A percentile compares a stretch with the other conserved stretches of the same genome.
These are phyloP conservation scores for Pelagomonas calceolata DNA, from an alignment of 108 stramenopile species.

Conservation along the genomic window DNA sequence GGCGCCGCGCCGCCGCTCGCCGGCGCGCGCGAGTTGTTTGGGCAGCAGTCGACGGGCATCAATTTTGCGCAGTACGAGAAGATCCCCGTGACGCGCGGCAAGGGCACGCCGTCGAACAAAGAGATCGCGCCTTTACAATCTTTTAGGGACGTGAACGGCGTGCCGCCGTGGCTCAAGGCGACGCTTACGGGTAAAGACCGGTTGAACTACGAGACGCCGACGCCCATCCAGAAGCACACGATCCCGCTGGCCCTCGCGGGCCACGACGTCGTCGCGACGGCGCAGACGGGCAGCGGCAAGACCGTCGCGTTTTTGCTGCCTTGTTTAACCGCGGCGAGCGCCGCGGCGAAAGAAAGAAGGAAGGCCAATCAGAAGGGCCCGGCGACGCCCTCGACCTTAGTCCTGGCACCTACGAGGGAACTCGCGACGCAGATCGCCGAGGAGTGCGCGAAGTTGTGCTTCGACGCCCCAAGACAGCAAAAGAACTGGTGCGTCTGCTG, in stretches of 20 bases:
- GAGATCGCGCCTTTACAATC: no score
- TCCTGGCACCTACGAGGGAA: constrained; percentile 96
- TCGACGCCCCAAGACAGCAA: constrained; percentile 70
- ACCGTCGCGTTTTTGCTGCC: constrained; percentile 48
- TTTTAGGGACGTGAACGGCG: neutral
- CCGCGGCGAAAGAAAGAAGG: constrained; percentile 34
- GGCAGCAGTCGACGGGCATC: neutral
- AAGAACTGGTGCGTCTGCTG: constrained; percentile 72
- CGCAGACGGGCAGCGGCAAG: constrained; percentile 49
- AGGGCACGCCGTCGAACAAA: no score
- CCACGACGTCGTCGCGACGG: constrained; percentile 47
- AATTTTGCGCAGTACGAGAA: neutral
- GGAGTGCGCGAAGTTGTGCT: constrained; percentile 84
- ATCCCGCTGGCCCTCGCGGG: constrained; percentile 47
- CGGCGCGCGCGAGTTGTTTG: neutral
- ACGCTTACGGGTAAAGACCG: neutral
- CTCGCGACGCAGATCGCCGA: constrained; percentile 92
- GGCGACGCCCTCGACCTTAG: constrained; percentile 46
- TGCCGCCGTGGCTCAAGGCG: neutral
- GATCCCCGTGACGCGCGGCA: neutral
- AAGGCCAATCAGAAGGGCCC: constrained; percentile 45
- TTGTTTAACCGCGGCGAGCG: constrained; percentile 37
- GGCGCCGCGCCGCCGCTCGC: no score
- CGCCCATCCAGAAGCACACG: constrained; percentile 45
- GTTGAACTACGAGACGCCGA: constrained; percentile 18